Base-by-base conservation (phyloP, 2,329 filamentous ascomycete genomes). In the Apiospora hydei region DNA sequence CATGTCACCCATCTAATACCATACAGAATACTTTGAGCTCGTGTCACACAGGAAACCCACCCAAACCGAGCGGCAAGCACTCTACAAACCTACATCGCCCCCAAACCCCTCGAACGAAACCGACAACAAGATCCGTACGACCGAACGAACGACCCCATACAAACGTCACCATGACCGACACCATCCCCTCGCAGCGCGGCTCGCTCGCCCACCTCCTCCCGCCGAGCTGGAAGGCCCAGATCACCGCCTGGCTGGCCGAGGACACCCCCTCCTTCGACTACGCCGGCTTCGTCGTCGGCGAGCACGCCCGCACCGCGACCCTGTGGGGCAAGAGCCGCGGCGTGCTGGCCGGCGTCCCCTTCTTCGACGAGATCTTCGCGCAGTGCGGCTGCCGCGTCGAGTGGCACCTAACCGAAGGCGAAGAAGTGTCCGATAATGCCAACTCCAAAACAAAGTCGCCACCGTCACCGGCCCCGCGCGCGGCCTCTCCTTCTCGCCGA, bases 191-290 rank as follows among this genome's bases (percentile, higher is more conserved):
- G n/a, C 77, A 83, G 73, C 83, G 85, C 74, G 86, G 86, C 81
- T 80, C 81, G 69, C 83, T 87, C 70, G 84, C 84, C 78, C 90
- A 97, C 81, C 90, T 98, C 75, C 91, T 98, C 61, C 95, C 96
- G 0, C 89, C 91, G 30, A 93, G 91, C 75, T 98, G 94, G 90
- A 97, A 96, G 82, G 88, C 91, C 69, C 89, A 92, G 76, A 90
- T 98, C 74, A 89, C 92, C 34, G 85, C 89, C 78, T 99, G 96
- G 96, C 92, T 98, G 18, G 93, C 95, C 79, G 96, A 99, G 84
- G 96, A 99, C 85, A 97, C 95, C 3, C 96, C 96, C 5, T 96
- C 94, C 70, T 96, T 98, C 84, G 96, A 99, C 87, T 98, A 98
- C 82, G 96, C 94, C 78, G 96, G 96, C 73, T 99, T 97, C 82